Evolutionary conservation across 1,139 yeast species (phyloP).

Genomic region (Yamadazyma sp.): DNA sequence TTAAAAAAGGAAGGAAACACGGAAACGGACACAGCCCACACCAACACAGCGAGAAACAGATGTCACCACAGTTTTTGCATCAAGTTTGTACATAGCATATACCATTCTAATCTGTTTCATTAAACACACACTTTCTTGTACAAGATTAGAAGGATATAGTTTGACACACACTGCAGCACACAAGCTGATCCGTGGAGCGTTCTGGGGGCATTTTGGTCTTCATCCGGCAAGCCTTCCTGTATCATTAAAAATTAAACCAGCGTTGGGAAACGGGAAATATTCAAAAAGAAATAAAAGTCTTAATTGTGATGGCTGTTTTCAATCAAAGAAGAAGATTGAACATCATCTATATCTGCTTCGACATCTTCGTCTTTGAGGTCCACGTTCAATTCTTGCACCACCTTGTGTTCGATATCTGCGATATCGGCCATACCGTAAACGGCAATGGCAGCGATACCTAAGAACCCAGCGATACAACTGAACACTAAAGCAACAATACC

Average conservation of each 20-base stretch:
- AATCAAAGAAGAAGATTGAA: constrained; percentile 7
- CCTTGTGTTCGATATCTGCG: constrained; percentile 57
- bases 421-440: constrained; percentile 68
- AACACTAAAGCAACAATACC: constrained; percentile 65
- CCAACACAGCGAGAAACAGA: too few species aligned
- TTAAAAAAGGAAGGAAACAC: background rate
- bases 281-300: background rate
- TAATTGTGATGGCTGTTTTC: constrained; percentile 1
- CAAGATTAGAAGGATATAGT: background rate
- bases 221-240: background rate
- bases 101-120: constrained; percentile 1
- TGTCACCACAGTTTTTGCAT: background rate
- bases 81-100: constrained; percentile 4
- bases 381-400: constrained; percentile 59
- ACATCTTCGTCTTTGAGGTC: constrained; percentile 40
- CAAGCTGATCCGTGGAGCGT: too few species aligned
- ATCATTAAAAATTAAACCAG: constrained; percentile 1
- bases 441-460: constrained; percentile 57
- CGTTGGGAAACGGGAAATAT: background rate
- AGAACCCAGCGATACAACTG: constrained; percentile 57
- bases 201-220: too few species aligned
- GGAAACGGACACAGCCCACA: too few species aligned
- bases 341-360: constrained; percentile 12
- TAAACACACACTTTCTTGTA: constrained; percentile 6
- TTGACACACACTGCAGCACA: background rate